Conservation (phyloP, 2,329 filamentous ascomycete species). For the Thelonectria olida region DNA sequence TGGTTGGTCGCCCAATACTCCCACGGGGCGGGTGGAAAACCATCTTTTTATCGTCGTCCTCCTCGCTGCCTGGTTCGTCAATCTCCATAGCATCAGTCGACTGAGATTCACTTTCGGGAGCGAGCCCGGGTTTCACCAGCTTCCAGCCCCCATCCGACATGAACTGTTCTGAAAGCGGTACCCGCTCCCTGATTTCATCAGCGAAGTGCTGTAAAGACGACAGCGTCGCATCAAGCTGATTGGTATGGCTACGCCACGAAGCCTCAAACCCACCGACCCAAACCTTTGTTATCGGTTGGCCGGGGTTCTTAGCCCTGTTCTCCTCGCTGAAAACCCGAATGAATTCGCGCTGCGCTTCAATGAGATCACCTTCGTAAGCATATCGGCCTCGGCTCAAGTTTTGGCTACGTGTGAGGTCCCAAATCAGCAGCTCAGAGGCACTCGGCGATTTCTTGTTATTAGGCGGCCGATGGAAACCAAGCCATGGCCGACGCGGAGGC, state of each 20-base stretch:
- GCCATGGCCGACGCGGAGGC: slow-evolving; percentile 57
- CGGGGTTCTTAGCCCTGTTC: slow-evolving; percentile 42
- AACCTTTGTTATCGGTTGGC: slow-evolving; percentile 49
- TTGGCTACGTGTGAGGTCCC: slow-evolving; percentile 53
- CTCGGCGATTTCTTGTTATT: slow-evolving; percentile 46
- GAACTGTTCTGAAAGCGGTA: slow-evolving; percentile 46
- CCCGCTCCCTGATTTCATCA: slow-evolving; percentile 41
- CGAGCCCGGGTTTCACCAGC: slow-evolving; percentile 34
- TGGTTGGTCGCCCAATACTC: slow-evolving; percentile 32
- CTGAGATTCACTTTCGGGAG: not conserved
- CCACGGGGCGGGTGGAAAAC: slow-evolving; percentile 59
- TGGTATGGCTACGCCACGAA: slow-evolving; percentile 26
- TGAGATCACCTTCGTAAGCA: slow-evolving; percentile 48
- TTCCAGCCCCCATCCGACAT: slow-evolving; percentile 51
- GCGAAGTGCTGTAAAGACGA: slow-evolving; percentile 47
- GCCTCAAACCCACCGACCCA: slow-evolving; percentile 55
- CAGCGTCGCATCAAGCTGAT: slow-evolving; percentile 55
- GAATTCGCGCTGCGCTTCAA: slow-evolving; percentile 55
- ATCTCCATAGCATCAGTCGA: slow-evolving; percentile 31
- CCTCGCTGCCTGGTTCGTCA: slow-evolving; percentile 32
- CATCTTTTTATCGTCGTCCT: slow-evolving; percentile 41
- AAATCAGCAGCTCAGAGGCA: slow-evolving; percentile 61
- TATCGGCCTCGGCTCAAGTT: slow-evolving; percentile 31
- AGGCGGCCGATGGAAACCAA: slow-evolving; percentile 57
- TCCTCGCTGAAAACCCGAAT: slow-evolving; percentile 49